phyloP scores from a whole-genome alignment of 192 early-diverging fungal genomes.

The Umbelopsis vinacea region DNA sequence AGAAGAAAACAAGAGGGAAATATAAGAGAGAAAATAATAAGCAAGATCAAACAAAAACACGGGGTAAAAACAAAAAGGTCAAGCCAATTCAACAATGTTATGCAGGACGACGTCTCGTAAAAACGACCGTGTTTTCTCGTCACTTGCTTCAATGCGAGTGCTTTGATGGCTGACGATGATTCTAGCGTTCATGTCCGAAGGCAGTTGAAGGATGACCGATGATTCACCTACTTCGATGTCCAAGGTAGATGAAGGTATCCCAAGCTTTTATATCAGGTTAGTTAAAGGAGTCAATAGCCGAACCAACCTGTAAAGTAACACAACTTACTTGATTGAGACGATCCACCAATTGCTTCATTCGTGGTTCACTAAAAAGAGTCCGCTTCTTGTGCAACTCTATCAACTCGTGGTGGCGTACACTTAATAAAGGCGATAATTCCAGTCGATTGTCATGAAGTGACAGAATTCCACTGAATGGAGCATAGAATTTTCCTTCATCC shows the following conservation, averaged over 20 bases:
- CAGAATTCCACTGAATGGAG: constrained; percentile 25
- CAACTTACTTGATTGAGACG: constrained; percentile 22
- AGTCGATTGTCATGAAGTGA: constrained; percentile 28
- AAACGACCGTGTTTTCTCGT: constrained; percentile 21
- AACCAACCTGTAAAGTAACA: constrained; percentile 1
- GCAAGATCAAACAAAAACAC: background rate
- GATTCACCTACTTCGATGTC: background rate
- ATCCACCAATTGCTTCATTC: constrained; percentile 10
- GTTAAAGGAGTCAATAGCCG: background rate
- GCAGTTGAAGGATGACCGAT: constrained; percentile 2
- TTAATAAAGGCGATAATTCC: background rate
- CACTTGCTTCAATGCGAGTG: constrained; percentile 24
- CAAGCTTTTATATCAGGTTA: constrained; percentile 1
- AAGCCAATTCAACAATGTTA: constrained; percentile 19
- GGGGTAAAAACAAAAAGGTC: constrained; percentile 22
- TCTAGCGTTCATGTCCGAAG: constrained; percentile 22
- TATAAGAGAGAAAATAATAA: background rate
- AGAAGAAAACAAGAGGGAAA: background rate
- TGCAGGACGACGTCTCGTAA: constrained; percentile 22
- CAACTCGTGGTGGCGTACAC: constrained; percentile 18
- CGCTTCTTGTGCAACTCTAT: constrained; percentile 18
- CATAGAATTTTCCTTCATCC: constrained; percentile 14
- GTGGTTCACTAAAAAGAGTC: constrained; percentile 17
- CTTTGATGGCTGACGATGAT: constrained; percentile 4
- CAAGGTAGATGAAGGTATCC: background rate